Conservation (phyloP, 2,329 filamentous ascomycete species). For the Monosporascus sp. region DNA sequence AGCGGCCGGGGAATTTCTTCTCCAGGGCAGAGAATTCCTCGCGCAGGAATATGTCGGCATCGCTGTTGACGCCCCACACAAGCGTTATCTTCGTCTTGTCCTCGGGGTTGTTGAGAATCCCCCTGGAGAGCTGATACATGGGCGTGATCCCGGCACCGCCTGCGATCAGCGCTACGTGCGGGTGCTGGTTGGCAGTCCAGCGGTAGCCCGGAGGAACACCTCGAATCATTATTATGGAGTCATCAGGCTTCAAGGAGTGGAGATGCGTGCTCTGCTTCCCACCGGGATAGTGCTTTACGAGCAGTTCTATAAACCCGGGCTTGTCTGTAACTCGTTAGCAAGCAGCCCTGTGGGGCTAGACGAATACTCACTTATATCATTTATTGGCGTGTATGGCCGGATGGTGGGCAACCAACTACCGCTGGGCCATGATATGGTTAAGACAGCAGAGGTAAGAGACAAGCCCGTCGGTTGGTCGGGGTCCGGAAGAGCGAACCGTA, state of each 20-base stretch:
- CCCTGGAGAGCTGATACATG: slow-evolving; percentile 58
- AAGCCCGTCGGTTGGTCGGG: slow-evolving; percentile 43
- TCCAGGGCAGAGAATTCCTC: slow-evolving; percentile 51
- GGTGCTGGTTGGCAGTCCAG: slow-evolving; percentile 47
- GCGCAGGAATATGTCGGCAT: slow-evolving; percentile 55
- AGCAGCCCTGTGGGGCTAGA: too few species aligned
- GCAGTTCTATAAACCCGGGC: slow-evolving; percentile 54
- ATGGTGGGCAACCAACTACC: slow-evolving; percentile 54
- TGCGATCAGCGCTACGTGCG: slow-evolving; percentile 58
- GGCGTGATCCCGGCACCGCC: slow-evolving; percentile 71
- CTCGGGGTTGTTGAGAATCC: slow-evolving; percentile 55
- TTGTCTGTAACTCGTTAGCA: slow-evolving; percentile 35
- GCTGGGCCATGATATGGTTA: slow-evolving; percentile 55
- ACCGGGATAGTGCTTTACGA: slow-evolving; percentile 64
- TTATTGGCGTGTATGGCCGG: slow-evolving; percentile 63
- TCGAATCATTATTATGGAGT: slow-evolving; percentile 52
- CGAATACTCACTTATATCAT: slow-evolving; percentile 36
- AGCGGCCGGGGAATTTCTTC: slow-evolving; percentile 44
- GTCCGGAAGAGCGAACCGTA: slow-evolving; percentile 51
- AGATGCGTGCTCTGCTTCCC: slow-evolving; percentile 61
- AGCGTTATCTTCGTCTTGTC: slow-evolving; percentile 61
- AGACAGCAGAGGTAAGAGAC: slow-evolving; percentile 47
- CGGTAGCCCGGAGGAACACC: slow-evolving; percentile 47
- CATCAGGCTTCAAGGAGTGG: slow-evolving; percentile 60
- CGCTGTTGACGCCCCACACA: slow-evolving; percentile 61